Evolutionary conservation across 345 rosid genomes (phyloP), one percentile per base, ranked within the genome.

Genomic region (Salix brachista): DNA sequence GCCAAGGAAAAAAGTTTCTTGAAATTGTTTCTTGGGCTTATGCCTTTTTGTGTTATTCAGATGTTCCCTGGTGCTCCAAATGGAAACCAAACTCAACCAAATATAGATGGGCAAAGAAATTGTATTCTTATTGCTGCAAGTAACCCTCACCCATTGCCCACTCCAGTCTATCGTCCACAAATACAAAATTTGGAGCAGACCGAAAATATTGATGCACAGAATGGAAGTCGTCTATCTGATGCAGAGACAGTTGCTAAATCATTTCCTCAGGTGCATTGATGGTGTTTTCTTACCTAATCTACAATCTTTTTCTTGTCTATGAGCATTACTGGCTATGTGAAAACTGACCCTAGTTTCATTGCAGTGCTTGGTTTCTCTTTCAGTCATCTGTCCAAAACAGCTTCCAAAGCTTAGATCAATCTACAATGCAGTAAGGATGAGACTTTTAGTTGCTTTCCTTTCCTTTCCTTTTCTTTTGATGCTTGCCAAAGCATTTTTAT

Each of bases 121-220:
- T 96, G 99, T 81, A 83, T 96, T 82, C 88, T 93, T 78, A 83
- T 96, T 85, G 90, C 96, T 78, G 96, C 98, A 70, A 96, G 97
- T 84, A 91, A 96, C 78, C 99, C 98, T 75, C 71, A 90, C 83
- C 87, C 94, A 23, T 91, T 96, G 82, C 94, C 99, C 69, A 93
- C 99, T 75, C 97, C 97, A 82, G 98, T 96, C 77, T 93, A 85
- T 84, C 88, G 89, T 72, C 97, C 96, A 36, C 90, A 85, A 75
- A 66, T 87, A 69, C 95, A 85, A 85, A 91, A 79, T 69, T 80
- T 79, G 71, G 99, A 93, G 70, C 85, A 85, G 78, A 80, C 78
- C 70, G 97, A 89, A 81, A 88, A 87, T 83, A 75, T 76, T 69
- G 96, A 89, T 78, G 83, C 77, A 10, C 91, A 88, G 60, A 69